Percentiles rank a stretch among this genome's conserved stretches.
These are phyloP conservation scores for Cyclotella baltica DNA, from an alignment of 108 stramenopile species.

Conservation along the genomic window DNA sequence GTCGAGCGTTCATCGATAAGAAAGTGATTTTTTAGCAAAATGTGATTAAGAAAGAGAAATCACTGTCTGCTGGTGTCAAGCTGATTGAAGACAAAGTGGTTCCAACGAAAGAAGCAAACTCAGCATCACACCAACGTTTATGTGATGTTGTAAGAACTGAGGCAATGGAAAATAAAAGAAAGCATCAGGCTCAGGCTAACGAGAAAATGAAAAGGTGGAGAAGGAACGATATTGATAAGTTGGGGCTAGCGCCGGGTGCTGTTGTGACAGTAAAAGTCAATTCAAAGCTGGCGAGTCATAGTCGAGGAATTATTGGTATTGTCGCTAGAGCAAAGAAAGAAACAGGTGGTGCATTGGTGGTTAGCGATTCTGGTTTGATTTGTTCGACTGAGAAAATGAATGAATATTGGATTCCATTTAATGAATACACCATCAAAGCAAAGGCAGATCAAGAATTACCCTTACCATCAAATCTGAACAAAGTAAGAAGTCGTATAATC, in stretches of 20 bases:
- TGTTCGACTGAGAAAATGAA: neutral
- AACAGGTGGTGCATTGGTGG: neutral
- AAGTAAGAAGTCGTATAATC: neutral
- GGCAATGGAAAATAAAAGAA: neutral
- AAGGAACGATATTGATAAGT: neutral
- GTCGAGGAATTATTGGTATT: neutral
- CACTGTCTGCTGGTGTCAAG: neutral
- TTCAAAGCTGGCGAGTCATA: neutral
- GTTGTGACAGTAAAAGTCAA: neutral
- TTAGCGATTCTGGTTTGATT: neutral
- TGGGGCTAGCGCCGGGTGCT: neutral
- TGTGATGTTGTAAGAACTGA: neutral
- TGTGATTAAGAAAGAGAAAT: neutral
- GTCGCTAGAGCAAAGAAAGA: neutral
- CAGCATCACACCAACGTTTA: neutral
- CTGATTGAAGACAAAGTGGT: neutral
- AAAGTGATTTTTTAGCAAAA: neutral
- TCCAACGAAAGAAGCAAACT: neutral
- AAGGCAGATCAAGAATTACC: neutral
- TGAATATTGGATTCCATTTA: neutral
- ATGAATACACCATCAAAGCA: neutral
- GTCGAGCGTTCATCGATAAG: neutral
- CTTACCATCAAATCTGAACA: neutral
- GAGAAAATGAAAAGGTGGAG: neutral
- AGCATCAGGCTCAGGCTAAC: neutral